A percentile compares a stretch with the other conserved stretches of the same genome.
These are phyloP conservation scores for Plasmodium gallinaceum DNA, from an alignment of 169 alveolate species.

Conservation along the genomic window DNA sequence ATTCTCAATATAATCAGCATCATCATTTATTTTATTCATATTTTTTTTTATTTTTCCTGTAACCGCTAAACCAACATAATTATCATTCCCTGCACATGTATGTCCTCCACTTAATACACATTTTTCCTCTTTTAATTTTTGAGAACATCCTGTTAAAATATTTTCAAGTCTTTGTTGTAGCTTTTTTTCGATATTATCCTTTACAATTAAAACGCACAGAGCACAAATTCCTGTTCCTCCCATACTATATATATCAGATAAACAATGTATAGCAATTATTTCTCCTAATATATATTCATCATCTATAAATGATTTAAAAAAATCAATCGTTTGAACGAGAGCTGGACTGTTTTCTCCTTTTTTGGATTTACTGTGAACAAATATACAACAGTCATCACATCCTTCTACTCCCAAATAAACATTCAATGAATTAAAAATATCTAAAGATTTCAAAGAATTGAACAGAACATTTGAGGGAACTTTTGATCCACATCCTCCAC, in stretches of 20 bases:
- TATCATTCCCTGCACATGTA: constrained; percentile 78
- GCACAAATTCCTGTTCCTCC: constrained; percentile 77
- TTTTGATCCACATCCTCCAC: constrained; percentile 79
- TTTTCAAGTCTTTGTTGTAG: constrained; percentile 71
- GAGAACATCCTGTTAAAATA: constrained; percentile 73
- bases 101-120: constrained; percentile 79
- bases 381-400: constrained; percentile 73
- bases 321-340: constrained; percentile 75
- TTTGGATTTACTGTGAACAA: constrained; percentile 74
- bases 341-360: constrained; percentile 60
- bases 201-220: constrained; percentile 61
- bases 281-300: constrained; percentile 77
- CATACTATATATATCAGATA: constrained; percentile 77
- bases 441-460: constrained; percentile 47
- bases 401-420: constrained; percentile 76
- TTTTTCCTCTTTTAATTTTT: constrained; percentile 70
- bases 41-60: constrained; percentile 72
- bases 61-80: constrained; percentile 75
- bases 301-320: constrained; percentile 75
- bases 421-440: constrained; percentile 62
- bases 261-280: constrained; percentile 71
- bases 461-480: constrained; percentile 75
- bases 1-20: neutral
- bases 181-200: constrained; percentile 74
- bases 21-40: neutral